Conservation (phyloP, 176 grass and related monocot genomes). For the Eragrostis nindensis region DNA sequence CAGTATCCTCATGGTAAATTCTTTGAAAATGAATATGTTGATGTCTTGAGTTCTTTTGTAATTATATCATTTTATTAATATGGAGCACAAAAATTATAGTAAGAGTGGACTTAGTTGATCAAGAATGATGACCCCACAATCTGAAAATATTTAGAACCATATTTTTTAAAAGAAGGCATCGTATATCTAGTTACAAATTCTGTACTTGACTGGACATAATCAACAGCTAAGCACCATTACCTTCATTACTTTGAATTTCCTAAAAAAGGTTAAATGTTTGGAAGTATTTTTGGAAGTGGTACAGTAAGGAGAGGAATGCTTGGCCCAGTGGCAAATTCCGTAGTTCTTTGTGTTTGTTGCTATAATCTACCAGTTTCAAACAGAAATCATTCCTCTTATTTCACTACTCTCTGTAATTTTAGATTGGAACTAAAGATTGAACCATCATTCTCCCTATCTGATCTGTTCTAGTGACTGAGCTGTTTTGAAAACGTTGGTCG, state of each 20-base stretch:
- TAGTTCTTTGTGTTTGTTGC: background rate
- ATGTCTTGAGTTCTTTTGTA: conserved; percentile 5
- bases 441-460: no score
- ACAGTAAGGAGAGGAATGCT: background rate
- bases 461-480: no score
- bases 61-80: conserved; percentile 11
- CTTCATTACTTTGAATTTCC: background rate
- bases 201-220: background rate
- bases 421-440: no score
- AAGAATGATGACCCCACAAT: background rate
- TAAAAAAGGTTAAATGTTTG: background rate
- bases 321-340: no score
- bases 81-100: background rate
- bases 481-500: no score
- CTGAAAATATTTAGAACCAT: conserved; percentile 23
- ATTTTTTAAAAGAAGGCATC: no score
- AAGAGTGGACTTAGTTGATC: background rate
- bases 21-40: conserved; percentile 34
- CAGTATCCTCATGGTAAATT: conserved; percentile 89
- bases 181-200: no score
- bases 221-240: no score
- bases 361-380: conserved; percentile 3
- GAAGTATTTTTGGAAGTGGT: background rate
- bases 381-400: background rate
- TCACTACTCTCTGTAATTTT: background rate